Base-by-base conservation (phyloP, 345 rosid species). In the Rhizophora mangle region DNA sequence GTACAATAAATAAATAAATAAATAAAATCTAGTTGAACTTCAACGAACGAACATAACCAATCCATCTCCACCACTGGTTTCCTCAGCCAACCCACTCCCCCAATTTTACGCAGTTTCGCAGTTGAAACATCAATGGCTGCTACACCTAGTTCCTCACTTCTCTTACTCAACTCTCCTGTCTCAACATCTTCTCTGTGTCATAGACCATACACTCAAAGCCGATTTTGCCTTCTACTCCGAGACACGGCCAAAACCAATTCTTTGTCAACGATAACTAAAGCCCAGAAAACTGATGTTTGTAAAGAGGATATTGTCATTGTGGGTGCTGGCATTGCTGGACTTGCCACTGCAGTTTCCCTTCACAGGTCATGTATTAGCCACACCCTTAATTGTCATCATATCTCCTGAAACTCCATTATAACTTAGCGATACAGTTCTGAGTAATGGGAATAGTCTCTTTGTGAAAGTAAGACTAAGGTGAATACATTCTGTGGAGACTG, bases 321-420 rank as follows among this genome's bases (percentile, higher is more conserved):
- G 2, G 97, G 96, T 2, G 98, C 91, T 21, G 97, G 98, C 36
- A 91, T 93, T 37, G 96, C 92, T 2, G 97, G 98, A 21, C 94
- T 93, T 13, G 92, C 97, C 65, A 87, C 97, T 60, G 95, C 98
- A 24, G 86, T 87, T 53, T 91, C 98, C 11, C 96, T 93, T 47
- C 82, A 82, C 64, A 82, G 89, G 98, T 90, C 31, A 70, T 69
- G 64, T 52, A 6, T 63, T 49, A 53, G 4, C 9, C 20, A 1
- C 64, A 21, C 29, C 53, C 60, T 22, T 31, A 19, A 49, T 26
- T 24, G 8, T 21, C 39, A 32, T 37, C 5, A 5, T 54, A 26
- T 18, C 61, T 53, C 19, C 21, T 24, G 32, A 19, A 9, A 39
- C 16, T 39, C 47, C 3, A 3, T 39, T 39, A 39, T 2, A 11